Conservation (phyloP, 257 asterid species). For the Plantago ovata region DNA sequence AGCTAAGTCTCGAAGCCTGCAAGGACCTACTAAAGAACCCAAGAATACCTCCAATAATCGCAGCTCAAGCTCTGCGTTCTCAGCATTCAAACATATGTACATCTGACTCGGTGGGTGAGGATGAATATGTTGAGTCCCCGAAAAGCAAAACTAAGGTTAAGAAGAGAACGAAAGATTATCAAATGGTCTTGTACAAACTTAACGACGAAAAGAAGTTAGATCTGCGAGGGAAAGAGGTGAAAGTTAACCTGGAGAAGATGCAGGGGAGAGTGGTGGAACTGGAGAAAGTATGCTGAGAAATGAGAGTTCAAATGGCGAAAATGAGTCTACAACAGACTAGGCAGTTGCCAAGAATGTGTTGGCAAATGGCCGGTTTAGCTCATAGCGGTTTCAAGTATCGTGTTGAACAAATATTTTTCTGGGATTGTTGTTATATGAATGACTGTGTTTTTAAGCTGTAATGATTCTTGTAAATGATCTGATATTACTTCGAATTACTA, state of each 20-base stretch:
- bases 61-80: conserved; percentile 61
- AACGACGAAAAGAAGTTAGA: conserved; percentile 13
- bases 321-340: conserved; percentile 39
- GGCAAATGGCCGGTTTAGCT: not conserved
- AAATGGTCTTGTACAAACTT: conserved; percentile 35
- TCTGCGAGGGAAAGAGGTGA: conserved; percentile 35
- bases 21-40: conserved; percentile 83
- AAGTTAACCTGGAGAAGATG: conserved; percentile 44
- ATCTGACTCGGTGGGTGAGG: not conserved
- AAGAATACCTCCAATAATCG: conserved; percentile 64
- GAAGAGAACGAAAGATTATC: conserved; percentile 14
- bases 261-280: conserved; percentile 77
- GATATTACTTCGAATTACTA: not conserved
- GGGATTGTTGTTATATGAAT: not conserved
- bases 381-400: conserved; percentile 12
- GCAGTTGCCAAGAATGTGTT: conserved; percentile 58
- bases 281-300: conserved; percentile 66
- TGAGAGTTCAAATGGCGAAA: conserved; percentile 65
- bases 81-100: conserved; percentile 34
- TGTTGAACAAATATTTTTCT: not conserved
- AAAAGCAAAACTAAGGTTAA: conserved; percentile 6
- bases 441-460: not conserved
- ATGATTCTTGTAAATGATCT: conserved; percentile 1
- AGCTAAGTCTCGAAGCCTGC: conserved; percentile 78
- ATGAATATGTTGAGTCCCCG: not conserved